Conservation (phyloP, 106 monocot species). For the Dendrobium catenatum region DNA sequence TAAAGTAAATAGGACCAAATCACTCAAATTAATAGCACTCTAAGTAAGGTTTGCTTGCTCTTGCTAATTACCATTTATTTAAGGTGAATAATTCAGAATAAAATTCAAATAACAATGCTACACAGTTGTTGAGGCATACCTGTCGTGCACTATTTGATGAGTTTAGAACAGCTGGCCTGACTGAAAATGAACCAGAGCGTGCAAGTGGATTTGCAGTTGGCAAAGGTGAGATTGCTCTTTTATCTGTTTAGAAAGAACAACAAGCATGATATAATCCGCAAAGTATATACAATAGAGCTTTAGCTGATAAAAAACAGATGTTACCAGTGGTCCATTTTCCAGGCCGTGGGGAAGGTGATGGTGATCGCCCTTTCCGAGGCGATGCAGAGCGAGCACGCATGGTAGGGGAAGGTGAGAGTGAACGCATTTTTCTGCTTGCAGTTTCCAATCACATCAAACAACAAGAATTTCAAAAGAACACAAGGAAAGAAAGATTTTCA, state of each 20-base stretch:
- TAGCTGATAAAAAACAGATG: background rate
- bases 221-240: slow-evolving; percentile 40
- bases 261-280: slow-evolving; percentile 1
- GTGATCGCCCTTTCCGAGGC: slow-evolving; percentile 33
- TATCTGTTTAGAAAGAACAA: slow-evolving; percentile 28
- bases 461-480: background rate
- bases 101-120: background rate
- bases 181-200: slow-evolving; percentile 59
- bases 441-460: background rate
- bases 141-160: slow-evolving; percentile 31
- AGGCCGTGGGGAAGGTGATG: slow-evolving; percentile 38
- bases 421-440: slow-evolving; percentile 40
- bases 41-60: background rate
- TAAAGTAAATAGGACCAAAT: background rate
- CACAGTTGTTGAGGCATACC: slow-evolving; percentile 29
- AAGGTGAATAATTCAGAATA: background rate
- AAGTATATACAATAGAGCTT: background rate
- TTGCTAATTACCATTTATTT: background rate
- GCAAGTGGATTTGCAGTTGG: slow-evolving; percentile 32
- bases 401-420: slow-evolving; percentile 27
- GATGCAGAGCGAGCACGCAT: slow-evolving; percentile 46
- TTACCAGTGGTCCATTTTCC: slow-evolving; percentile 28
- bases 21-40: background rate
- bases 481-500: background rate
- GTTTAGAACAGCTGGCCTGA: slow-evolving; percentile 27